phyloP scores from a whole-genome alignment of 2,329 filamentous ascomycete genomes.

The Alternaria angustiovoidea region DNA sequence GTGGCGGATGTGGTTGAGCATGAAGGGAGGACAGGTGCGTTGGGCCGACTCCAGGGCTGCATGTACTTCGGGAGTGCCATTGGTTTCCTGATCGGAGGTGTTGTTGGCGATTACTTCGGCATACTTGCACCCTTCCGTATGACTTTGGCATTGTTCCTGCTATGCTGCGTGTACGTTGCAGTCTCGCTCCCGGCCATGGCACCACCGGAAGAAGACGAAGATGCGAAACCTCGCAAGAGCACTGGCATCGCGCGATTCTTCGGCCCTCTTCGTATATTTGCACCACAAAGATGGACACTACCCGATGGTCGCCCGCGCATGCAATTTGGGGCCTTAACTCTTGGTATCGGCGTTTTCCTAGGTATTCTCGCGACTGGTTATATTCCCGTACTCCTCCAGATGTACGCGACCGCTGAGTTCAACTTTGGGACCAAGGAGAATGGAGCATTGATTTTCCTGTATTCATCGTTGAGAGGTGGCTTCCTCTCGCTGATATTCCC shows the following conservation, averaged over 20 bases:
- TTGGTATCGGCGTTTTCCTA: conserved; percentile 71
- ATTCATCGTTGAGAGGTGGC: conserved; percentile 54
- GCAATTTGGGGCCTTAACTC: conserved; percentile 69
- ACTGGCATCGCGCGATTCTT: conserved; percentile 64
- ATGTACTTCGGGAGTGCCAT: conserved; percentile 72
- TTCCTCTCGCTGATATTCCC: conserved; percentile 58
- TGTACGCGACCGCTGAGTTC: conserved; percentile 58
- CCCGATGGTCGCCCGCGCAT: conserved; percentile 60
- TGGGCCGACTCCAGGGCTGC: conserved; percentile 71
- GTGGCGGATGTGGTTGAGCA: conserved; percentile 71
- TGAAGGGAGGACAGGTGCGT: conserved; percentile 67
- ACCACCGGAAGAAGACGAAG: conserved; percentile 45
- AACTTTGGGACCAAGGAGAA: conserved; percentile 57
- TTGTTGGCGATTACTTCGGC: conserved; percentile 69
- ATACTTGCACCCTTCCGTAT: conserved; percentile 71
- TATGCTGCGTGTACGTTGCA: conserved; percentile 53
- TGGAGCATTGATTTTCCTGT: conserved; percentile 56
- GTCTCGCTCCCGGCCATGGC: conserved; percentile 60
- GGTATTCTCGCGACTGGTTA: conserved; percentile 75
- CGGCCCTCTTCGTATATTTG: conserved; percentile 69
- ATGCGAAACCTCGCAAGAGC: conserved; percentile 27
- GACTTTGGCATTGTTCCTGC: conserved; percentile 65
- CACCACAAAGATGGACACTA: conserved; percentile 64
- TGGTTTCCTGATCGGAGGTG: conserved; percentile 70
- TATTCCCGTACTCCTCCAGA: conserved; percentile 65